Evolutionary conservation across 2,329 filamentous ascomycete species (phyloP), one percentile per base, ranked within the genome.

Genomic region (Xylaria sp.): DNA sequence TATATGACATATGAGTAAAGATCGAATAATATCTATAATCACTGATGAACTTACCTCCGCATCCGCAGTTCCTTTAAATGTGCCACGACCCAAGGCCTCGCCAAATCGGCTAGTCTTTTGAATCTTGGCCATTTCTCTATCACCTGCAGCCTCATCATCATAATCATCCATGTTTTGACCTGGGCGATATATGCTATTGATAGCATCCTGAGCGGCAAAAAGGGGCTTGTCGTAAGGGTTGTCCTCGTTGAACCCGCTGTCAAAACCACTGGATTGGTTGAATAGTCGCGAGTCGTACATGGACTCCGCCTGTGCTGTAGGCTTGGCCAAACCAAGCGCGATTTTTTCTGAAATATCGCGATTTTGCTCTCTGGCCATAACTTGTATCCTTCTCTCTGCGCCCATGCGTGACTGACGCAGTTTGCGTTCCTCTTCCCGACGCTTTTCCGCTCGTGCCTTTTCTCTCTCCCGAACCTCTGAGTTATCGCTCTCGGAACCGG

Each of bases 241-340:
- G 74, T 99, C 94, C 74, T 99, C 94, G 74, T 99, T 99, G 81
- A 97, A 92, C 0, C 93, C 94, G 55, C 87, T 84, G 67, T 92
- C 88, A 72, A 99, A 95, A 0, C 94, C 94, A 68, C 89, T 92
- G 4, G 87, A 89, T 76, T 96, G 91, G 76, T 97, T 97, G 77
- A 99, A 99, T 35, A 99, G 77, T 47, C 94, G 83, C 1, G 92
- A 95, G 76, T 99, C 94, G 78, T 95, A 99, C 94, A 97, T 97
- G 23, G 90, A 87, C 74, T 99, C 94, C 58, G 88, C 88, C 54
- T 87, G 90, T 72, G 94, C 89, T 3, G 94, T 97, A 2, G 94
- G 94, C 75, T 97, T 99, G 4, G 94, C 94, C 53, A 97, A 78
- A 2, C 94, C 94, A 4, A 99, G 82, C 1, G 94, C 94, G 39